Evolutionary conservation across 805 yeast genomes (phyloP), one percentile per base, ranked within the genome.

Genomic region (Ogataea salicorniae): DNA sequence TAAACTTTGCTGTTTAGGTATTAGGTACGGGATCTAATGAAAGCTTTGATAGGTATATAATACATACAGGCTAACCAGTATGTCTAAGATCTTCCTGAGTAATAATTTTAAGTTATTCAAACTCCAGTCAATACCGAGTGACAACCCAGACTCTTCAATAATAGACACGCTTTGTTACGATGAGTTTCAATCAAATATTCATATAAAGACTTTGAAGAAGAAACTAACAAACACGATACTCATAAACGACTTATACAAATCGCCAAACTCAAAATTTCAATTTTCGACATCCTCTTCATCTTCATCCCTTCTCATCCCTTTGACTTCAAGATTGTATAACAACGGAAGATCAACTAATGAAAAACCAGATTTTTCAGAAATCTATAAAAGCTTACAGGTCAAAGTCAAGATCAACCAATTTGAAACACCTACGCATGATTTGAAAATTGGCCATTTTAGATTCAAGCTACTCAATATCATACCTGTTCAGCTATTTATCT

Each of bases 81-180:
- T 65, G 68, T 65, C 68, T 0, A 56, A 58, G 38, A 52, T 63
- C 5, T 58, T 65, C 37, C 43, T 65, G 11, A 55, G 60, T 36
- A 57, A 58, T 29, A 55, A 47, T 26, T 65, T 58, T 51, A 56
- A 50, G 38, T 26, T 54, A 22, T 50, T 55, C 47, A 50, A 45
- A 33, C 37, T 57, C 8, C 48, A 53, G 6, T 41, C 47, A 4
- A 35, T 53, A 11, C 41, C 47, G 31, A 26, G 31, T 26, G 11
- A 9, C 15, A 45, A 47, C 6, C 34, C 15, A n/a, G 49, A 48
- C 5, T 52, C 47, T 6, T 58, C 63, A 9, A 23, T 61, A 34
- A 54, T 65, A 33, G 62, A 60, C 18, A 45, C 46, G 3, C 39
- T 63, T 7, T 64, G 68, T 44, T 56, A 53, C 31, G 58, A 56